Conservation (phyloP, 306 rosid genomes). For the Vigna angularis region DNA sequence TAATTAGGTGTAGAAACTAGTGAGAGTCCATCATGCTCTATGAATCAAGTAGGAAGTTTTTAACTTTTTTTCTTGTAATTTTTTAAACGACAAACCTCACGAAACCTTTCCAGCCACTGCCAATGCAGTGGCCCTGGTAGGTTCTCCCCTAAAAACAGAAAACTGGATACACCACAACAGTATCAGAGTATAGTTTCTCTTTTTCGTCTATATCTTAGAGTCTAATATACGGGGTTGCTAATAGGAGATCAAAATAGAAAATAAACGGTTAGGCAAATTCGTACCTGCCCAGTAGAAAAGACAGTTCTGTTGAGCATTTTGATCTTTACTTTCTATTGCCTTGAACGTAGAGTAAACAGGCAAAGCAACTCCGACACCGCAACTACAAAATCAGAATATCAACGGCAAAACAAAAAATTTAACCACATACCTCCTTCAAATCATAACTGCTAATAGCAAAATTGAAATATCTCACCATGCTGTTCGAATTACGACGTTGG, state of each 20-base stretch:
- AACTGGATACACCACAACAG: not conserved
- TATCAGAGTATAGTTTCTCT: not conserved
- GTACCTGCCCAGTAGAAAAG: slow-evolving; percentile 96
- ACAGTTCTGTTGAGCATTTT: slow-evolving; percentile 72
- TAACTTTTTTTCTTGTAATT: too few relatives aligned
- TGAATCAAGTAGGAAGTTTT: too few relatives aligned
- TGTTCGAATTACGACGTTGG: slow-evolving; percentile 79
- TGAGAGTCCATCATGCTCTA: too few relatives aligned
- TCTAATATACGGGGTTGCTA: not conserved
- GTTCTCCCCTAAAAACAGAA: slow-evolving; percentile 7
- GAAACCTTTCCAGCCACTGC: not conserved
- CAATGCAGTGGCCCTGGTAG: not conserved
- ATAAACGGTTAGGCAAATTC: slow-evolving; percentile 1
- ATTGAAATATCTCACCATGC: slow-evolving; percentile 62
- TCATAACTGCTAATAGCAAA: not conserved
- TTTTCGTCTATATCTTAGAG: not conserved
- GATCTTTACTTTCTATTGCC: slow-evolving; percentile 84
- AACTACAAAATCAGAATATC: slow-evolving; percentile 53
- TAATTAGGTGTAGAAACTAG: too few relatives aligned
- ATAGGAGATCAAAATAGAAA: slow-evolving; percentile 9
- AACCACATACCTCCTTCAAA: not conserved
- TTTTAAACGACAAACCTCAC: not conserved
- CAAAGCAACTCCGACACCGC: slow-evolving; percentile 82
- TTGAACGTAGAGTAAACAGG: slow-evolving; percentile 93
- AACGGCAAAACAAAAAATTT: not conserved